A percentile compares a stretch with the other conserved stretches of the same genome.
Conservation (phyloP, 306 rosid species). For the Mimosa pudica region DNA sequence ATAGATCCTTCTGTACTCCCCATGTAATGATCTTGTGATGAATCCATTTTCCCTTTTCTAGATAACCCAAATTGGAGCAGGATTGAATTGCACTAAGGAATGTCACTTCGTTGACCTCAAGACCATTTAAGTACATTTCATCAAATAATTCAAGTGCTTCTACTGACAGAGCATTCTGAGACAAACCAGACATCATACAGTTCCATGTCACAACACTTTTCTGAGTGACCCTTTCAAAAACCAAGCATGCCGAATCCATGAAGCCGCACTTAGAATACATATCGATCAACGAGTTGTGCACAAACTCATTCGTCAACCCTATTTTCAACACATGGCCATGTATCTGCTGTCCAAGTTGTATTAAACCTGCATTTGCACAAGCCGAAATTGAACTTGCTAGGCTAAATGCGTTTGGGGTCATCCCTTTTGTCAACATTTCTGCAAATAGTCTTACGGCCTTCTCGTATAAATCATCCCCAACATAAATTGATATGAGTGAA, state of each 20-base stretch:
- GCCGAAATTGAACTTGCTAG: constrained; percentile 83
- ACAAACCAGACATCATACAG: constrained; percentile 81
- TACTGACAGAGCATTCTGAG: constrained; percentile 67
- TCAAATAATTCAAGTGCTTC: constrained; percentile 79
- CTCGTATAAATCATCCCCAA: constrained; percentile 53
- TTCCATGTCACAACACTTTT: constrained; percentile 79
- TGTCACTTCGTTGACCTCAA: constrained; percentile 66
- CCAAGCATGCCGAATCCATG: constrained; percentile 55
- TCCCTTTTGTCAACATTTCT: constrained; percentile 54
- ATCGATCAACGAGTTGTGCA: constrained; percentile 75
- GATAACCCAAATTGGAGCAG: constrained; percentile 75
- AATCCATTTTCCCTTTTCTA: constrained; percentile 88
- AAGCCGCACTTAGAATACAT: constrained; percentile 89
- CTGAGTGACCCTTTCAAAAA: constrained; percentile 49
- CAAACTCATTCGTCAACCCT: constrained; percentile 67
- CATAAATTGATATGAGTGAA: constrained; percentile 61
- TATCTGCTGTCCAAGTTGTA: constrained; percentile 72
- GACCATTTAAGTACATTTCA: constrained; percentile 56
- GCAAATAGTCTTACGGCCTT: constrained; percentile 63
- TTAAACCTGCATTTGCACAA: constrained; percentile 58
- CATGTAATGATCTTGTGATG: constrained; percentile 72
- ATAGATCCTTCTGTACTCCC: constrained; percentile 56
- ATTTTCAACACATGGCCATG: constrained; percentile 72
- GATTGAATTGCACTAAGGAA: constrained; percentile 87
- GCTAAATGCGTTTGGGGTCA: constrained; percentile 78